These are phyloP conservation scores for Colletotrichum echinochloae DNA, from an alignment of 2,329 filamentous ascomycete species.

Conservation along the genomic window DNA sequence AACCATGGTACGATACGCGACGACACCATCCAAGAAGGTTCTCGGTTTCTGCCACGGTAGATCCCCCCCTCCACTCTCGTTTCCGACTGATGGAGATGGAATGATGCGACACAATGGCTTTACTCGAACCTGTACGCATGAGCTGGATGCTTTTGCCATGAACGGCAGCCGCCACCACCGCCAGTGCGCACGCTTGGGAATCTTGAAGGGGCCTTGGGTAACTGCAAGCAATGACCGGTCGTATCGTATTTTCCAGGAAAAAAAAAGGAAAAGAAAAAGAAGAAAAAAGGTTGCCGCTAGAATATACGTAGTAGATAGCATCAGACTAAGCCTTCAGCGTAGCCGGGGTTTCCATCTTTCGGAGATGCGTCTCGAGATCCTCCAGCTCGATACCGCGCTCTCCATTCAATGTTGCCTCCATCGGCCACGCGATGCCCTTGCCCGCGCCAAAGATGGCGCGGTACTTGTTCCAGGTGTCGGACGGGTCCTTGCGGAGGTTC, in stretches of 20 bases:
- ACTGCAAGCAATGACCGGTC: neutral
- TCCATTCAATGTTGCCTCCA: conserved; percentile 64
- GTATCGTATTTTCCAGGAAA: too few relatives aligned
- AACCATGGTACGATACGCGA: neutral
- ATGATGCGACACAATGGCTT: neutral
- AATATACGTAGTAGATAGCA: rapidly evolving
- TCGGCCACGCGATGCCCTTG: conserved; percentile 69
- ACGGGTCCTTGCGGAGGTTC: conserved; percentile 60
- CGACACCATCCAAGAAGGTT: neutral
- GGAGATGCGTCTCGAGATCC: conserved; percentile 56
- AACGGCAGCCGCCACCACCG: neutral
- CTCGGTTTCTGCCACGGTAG: neutral
- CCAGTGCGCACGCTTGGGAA: too few relatives aligned
- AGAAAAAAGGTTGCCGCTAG: too few relatives aligned
- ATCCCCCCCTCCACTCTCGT: neutral
- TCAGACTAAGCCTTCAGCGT: neutral
- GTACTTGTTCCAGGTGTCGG: conserved; percentile 68
- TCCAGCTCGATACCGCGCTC: conserved; percentile 59
- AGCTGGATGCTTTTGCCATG: neutral
- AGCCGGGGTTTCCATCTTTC: conserved; percentile 8
- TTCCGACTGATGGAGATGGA: conserved; percentile 3
- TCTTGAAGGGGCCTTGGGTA: neutral
- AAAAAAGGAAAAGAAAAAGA: too few relatives aligned
- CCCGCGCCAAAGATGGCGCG: conserved; percentile 70
- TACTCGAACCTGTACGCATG: neutral